Conservation (phyloP, 768 basidiomycete genomes). For the Suillus luteus region DNA sequence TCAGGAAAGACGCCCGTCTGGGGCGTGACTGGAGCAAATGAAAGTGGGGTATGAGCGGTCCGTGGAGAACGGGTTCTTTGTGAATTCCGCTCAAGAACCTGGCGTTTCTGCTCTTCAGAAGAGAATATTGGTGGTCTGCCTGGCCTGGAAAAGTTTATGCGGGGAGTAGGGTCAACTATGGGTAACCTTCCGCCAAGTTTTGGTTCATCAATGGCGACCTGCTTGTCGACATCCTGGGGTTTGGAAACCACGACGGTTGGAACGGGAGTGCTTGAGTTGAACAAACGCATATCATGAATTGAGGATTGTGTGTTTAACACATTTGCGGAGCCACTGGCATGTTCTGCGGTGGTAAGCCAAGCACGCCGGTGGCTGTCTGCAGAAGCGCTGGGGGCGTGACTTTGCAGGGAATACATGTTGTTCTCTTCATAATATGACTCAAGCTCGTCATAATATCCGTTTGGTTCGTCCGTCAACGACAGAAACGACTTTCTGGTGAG, state of each 20-base stretch:
- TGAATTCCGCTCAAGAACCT: constrained; percentile 61
- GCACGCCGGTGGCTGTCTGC: not conserved
- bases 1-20: constrained; percentile 23
- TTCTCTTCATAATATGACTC: constrained; percentile 41
- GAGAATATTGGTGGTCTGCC: constrained; percentile 46
- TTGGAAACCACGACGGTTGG: constrained; percentile 61
- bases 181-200: constrained; percentile 39
- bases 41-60: constrained; percentile 14
- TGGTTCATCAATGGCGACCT: constrained; percentile 7
- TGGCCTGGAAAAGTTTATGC: constrained; percentile 67
- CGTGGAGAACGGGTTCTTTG: constrained; percentile 38
- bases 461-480: constrained; percentile 32
- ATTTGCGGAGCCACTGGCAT: not conserved
- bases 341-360: not conserved
- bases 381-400: not conserved
- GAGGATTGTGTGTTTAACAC: not conserved
- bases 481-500: constrained; percentile 30
- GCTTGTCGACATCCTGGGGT: constrained; percentile 30
- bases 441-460: constrained; percentile 39
- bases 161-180: constrained; percentile 42
- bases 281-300: not conserved
- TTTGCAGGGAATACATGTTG: not conserved
- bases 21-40: constrained; percentile 23
- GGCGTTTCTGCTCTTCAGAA: constrained; percentile 42
- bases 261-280: constrained; percentile 24